Percentiles rank a stretch among this genome's conserved stretches.
These are phyloP conservation scores for Ormosia emarginata DNA, from an alignment of 306 rosid genomes.

Conservation along the genomic window DNA sequence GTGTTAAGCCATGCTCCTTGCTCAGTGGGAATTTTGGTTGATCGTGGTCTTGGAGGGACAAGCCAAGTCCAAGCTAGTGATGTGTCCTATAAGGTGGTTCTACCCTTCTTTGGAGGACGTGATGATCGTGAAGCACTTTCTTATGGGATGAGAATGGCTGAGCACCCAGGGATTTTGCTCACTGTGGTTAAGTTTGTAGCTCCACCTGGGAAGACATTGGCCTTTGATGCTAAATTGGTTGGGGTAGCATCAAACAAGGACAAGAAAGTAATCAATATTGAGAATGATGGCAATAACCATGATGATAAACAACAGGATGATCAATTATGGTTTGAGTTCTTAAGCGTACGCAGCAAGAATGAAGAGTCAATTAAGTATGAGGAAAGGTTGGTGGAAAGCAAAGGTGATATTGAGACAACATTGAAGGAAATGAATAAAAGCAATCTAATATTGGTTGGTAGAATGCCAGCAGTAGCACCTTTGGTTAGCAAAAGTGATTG, in stretches of 20 bases:
- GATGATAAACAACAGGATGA: conserved; percentile 38
- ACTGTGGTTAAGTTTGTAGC: conserved; percentile 31
- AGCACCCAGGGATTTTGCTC: conserved; percentile 60
- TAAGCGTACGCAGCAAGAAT: not conserved
- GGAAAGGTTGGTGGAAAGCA: conserved; percentile 44
- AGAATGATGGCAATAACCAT: not conserved
- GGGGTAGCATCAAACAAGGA: conserved; percentile 27
- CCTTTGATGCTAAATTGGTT: conserved; percentile 39
- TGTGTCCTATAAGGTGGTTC: conserved; percentile 33
- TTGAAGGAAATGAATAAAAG: conserved; percentile 38
- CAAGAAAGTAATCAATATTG: not conserved
- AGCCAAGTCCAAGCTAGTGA: conserved; percentile 68
- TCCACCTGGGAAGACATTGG: conserved; percentile 33
- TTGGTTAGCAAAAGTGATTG: conserved; percentile 48
- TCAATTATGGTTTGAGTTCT: conserved; percentile 31
- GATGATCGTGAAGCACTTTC: conserved; percentile 69
- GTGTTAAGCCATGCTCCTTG: conserved; percentile 65
- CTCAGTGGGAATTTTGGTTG: conserved; percentile 63
- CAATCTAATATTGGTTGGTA: conserved; percentile 56
- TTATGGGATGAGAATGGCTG: conserved; percentile 66
- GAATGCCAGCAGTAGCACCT: conserved; percentile 46
- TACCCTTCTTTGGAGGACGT: conserved; percentile 58
- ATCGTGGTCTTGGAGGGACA: conserved; percentile 67
- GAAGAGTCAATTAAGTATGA: conserved; percentile 40
- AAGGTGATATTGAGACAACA: conserved; percentile 29